These are phyloP conservation scores for Cyclotella baltica DNA, from an alignment of 108 stramenopile genomes.

Conservation along the genomic window DNA sequence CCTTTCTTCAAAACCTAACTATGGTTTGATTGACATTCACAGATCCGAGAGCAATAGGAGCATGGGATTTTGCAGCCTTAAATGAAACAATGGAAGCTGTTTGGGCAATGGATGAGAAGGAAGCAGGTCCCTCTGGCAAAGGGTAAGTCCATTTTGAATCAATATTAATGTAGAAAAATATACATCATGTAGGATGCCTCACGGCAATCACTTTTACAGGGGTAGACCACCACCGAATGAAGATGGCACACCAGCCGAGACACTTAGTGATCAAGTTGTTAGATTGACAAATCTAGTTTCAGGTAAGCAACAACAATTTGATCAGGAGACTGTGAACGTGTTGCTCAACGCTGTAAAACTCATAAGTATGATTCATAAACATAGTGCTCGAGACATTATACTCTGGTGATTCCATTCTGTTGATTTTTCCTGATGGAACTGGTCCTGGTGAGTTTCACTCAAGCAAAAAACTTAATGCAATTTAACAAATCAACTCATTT, in stretches of 20 bases:
- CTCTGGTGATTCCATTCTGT: slow-evolving; percentile 76
- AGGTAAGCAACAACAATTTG: slow-evolving; percentile 14
- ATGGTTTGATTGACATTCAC: background rate
- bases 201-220: background rate
- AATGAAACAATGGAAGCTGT: slow-evolving; percentile 65
- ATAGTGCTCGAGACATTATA: slow-evolving; percentile 65
- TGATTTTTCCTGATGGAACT: slow-evolving; percentile 84
- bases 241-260: slow-evolving; percentile 87
- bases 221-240: slow-evolving; percentile 78
- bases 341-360: too few species aligned
- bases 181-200: background rate
- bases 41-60: slow-evolving; percentile 80
- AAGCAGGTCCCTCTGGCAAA: slow-evolving; percentile 65
- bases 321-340: background rate
- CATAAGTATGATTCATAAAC: background rate
- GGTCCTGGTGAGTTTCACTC: slow-evolving; percentile 49
- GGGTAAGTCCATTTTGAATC: slow-evolving; percentile 20
- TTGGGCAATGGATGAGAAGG: slow-evolving; percentile 73
- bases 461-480: background rate
- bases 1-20: background rate
- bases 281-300: slow-evolving; percentile 75
- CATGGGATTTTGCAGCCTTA: slow-evolving; percentile 68
- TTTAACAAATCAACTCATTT: background rate
- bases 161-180: background rate
- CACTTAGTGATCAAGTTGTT: slow-evolving; percentile 72